These are phyloP conservation scores for Cercophora newfieldiana DNA, from an alignment of 495 filamentous ascomycete genomes.

Conservation along the genomic window DNA sequence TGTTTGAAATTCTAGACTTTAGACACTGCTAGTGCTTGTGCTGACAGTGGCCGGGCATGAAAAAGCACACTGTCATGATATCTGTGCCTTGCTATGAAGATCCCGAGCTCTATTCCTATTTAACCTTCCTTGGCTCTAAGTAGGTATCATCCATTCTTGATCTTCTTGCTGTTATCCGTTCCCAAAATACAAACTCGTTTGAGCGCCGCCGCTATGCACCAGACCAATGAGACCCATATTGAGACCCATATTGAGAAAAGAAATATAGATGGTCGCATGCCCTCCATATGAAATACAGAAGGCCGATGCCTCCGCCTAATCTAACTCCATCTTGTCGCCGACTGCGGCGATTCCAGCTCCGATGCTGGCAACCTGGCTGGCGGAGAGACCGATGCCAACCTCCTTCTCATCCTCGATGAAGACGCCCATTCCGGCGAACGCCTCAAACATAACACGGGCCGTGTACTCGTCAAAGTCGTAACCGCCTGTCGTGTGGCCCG, in stretches of 20 bases:
- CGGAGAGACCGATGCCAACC: constrained; percentile 30
- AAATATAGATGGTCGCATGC: not conserved
- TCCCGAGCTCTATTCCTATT: too few species aligned
- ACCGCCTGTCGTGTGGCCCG: constrained; percentile 67
- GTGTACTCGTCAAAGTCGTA: constrained; percentile 82
- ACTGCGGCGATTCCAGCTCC: constrained; percentile 38
- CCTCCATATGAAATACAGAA: not conserved
- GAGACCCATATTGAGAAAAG: constrained; percentile 1
- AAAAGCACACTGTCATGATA: too few species aligned
- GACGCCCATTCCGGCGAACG: constrained; percentile 80
- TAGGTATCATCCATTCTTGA: constrained; percentile 6
- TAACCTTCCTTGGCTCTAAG: not conserved
- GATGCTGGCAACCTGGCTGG: constrained; percentile 35
- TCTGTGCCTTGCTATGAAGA: too few species aligned
- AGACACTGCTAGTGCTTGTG: not conserved
- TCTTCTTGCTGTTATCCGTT: not conserved
- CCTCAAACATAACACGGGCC: constrained; percentile 75
- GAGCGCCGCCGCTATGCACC: constrained; percentile 31
- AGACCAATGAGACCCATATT: not conserved
- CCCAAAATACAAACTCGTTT: not conserved
- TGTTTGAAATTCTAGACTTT: not conserved
- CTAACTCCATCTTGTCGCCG: constrained; percentile 46
- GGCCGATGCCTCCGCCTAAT: constrained; percentile 23
- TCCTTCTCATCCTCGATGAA: constrained; percentile 79
- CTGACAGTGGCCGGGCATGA: too few species aligned